Evolutionary conservation across 1,284 basidiomycete genomes (phyloP).

Genomic region (Leccinum pachyderme): DNA sequence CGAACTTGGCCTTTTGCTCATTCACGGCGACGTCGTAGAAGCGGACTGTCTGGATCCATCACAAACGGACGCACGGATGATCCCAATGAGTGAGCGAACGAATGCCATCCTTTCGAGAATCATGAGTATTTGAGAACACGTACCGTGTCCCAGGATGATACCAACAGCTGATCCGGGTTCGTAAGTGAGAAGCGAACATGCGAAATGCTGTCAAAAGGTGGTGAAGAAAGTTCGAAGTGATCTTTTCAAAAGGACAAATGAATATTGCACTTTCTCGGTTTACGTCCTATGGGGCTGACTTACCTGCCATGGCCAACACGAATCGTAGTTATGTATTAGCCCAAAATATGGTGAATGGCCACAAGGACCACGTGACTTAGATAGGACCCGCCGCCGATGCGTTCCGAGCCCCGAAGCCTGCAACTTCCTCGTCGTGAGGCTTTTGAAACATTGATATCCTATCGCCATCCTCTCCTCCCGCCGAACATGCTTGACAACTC

Average conservation of each 20-base stretch:
- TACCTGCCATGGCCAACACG: neutral
- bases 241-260: constrained; percentile 24
- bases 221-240: constrained; percentile 57
- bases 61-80: neutral
- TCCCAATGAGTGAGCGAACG: neutral
- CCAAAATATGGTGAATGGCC: too few species aligned
- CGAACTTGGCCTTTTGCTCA: constrained; percentile 71
- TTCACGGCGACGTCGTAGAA: constrained; percentile 66
- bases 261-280: neutral
- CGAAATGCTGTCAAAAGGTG: constrained; percentile 85
- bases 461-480: neutral
- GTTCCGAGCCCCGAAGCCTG: too few species aligned
- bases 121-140: constrained; percentile 27
- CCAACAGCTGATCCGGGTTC: constrained; percentile 72
- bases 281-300: neutral
- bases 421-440: neutral
- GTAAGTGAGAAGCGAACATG: constrained; percentile 79
- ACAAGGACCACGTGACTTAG: neutral
- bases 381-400: neutral
- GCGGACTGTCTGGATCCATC: constrained; percentile 57
- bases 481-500: too few species aligned
- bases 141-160: constrained; percentile 89
- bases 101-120: neutral
- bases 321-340: neutral
- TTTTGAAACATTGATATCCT: neutral